Evolutionary conservation across 2,329 filamentous ascomycete genomes (phyloP).

Genomic region (Beauveria australis): DNA sequence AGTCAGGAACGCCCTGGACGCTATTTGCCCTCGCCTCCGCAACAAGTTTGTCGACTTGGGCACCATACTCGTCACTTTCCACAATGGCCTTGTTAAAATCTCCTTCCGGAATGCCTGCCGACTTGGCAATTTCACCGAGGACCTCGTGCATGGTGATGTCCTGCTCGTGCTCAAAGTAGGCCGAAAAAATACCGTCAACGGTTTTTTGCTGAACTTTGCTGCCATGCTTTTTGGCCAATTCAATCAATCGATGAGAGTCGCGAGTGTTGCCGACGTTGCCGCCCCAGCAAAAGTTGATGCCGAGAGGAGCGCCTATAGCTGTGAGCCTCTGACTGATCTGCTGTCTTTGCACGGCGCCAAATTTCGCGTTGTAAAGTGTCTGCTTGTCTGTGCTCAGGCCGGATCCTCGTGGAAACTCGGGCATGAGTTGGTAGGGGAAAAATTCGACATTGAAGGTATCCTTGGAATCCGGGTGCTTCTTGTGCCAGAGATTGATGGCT

Average conservation of each 20-base stretch:
- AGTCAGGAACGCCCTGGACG: constrained; percentile 63
- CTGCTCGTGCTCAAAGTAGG: constrained; percentile 34
- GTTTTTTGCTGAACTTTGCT: constrained; percentile 49
- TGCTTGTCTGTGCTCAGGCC: constrained; percentile 27
- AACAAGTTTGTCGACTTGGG: constrained; percentile 25
- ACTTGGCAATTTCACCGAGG: constrained; percentile 26
- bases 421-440: constrained; percentile 37
- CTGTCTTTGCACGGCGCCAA: constrained; percentile 55
- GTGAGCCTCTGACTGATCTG: constrained; percentile 23
- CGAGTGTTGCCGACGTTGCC: constrained; percentile 10
- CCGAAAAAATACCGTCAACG: constrained; percentile 34
- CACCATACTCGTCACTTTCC: constrained; percentile 40
- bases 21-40: constrained; percentile 21
- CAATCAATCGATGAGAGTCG: constrained; percentile 37
- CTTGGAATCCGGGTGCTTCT: constrained; percentile 30
- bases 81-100: constrained; percentile 29
- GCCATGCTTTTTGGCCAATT: constrained; percentile 40
- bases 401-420: constrained; percentile 24
- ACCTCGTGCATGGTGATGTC: constrained; percentile 35
- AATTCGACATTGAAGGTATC: constrained; percentile 53
- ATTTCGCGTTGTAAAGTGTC: constrained; percentile 34
- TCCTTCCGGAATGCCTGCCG: constrained; percentile 38
- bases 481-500: constrained; percentile 35
- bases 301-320: constrained; percentile 24
- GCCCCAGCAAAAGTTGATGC: constrained; percentile 41